phyloP scores from a whole-genome alignment of 805 yeast genomes.

The Yarrowia divulgata region DNA sequence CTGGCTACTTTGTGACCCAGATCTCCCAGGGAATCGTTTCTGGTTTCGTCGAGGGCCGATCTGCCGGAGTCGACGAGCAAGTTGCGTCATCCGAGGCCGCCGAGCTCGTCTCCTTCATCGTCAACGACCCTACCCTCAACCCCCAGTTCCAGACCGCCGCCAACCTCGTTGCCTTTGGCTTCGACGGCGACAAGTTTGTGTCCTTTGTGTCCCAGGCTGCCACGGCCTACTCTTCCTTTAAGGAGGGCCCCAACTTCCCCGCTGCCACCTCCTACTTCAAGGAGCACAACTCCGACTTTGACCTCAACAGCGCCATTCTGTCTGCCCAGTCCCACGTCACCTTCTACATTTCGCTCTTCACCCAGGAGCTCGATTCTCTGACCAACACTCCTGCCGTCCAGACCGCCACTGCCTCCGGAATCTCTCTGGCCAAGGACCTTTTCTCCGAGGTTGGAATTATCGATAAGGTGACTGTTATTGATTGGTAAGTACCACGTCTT shows the following conservation, averaged over 20 bases:
- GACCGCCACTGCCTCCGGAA: conserved; percentile 40
- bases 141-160: conserved; percentile 40
- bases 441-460: conserved; percentile 43
- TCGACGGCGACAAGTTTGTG: conserved; percentile 37
- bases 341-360: conserved; percentile 38
- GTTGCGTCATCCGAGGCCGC: conserved; percentile 44
- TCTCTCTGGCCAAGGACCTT: conserved; percentile 41
- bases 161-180: conserved; percentile 9
- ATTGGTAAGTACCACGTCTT: conserved; percentile 18
- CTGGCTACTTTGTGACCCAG: conserved; percentile 30
- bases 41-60: conserved; percentile 35
- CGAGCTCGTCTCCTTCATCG: conserved; percentile 41
- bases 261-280: conserved; percentile 43
- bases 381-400: conserved; percentile 41
- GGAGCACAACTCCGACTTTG: conserved; percentile 44
- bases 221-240: conserved; percentile 41
- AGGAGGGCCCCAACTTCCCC: conserved; percentile 43
- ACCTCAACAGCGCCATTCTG: conserved; percentile 44
- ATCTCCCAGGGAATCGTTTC: conserved; percentile 33
- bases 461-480: conserved; percentile 36
- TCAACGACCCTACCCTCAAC: conserved; percentile 42
- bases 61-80: conserved; percentile 40
- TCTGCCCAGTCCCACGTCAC: conserved; percentile 40
- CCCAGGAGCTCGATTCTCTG: conserved; percentile 39
- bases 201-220: conserved; percentile 41